Evolutionary conservation across 1,284 basidiomycete species (phyloP), one percentile per base, ranked within the genome.

Genomic region (Papiliotrema flavescens): DNA sequence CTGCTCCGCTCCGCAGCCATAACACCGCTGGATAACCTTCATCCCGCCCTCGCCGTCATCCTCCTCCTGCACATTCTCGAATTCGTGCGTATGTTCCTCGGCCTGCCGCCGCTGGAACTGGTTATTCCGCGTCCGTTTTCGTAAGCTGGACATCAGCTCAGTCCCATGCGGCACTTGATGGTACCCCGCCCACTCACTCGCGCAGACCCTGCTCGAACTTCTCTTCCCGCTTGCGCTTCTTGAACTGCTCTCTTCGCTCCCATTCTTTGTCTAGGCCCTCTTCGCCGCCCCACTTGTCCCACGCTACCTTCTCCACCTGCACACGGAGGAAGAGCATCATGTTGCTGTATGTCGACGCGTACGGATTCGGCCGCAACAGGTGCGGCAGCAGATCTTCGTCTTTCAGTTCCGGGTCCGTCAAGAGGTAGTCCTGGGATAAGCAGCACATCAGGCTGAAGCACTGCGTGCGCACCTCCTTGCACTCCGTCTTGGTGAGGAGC

Each of bases 241-340:
- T 96, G 66, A 90, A 88, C 17, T 81, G 80, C 55, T 83, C 82
- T 47, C 95, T 83, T 36, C 83, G 80, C 64, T 89, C 86, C 75
- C 87, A 98, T 71, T 98, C 96, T 15, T 81, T 82, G 66, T 98
- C 96, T 39, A 99, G 76, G 1, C 85, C 91, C 69, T 95, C 90
- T 11, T 90, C 83, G 0, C 91, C 91, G 0, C 91, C 93, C 96
- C 96, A 99, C 77, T 98, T 98, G 65, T 88, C 86, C 85, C 90
- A 98, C 2, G 96, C 95, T 72, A 95, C 98, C 24, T 87, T 87
- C 74, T 98, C 96, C 2, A 98, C 49, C 49, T 50, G 32, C 20
- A 81, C 87, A 23, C 96, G 85, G 7, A 98, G 81, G 77, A 92
- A 99, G 23, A 99, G 82, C 96, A 98, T 98, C 96, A 98, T 98